phyloP scores from a whole-genome alignment of 805 yeast species.

The Candida maesae region DNA sequence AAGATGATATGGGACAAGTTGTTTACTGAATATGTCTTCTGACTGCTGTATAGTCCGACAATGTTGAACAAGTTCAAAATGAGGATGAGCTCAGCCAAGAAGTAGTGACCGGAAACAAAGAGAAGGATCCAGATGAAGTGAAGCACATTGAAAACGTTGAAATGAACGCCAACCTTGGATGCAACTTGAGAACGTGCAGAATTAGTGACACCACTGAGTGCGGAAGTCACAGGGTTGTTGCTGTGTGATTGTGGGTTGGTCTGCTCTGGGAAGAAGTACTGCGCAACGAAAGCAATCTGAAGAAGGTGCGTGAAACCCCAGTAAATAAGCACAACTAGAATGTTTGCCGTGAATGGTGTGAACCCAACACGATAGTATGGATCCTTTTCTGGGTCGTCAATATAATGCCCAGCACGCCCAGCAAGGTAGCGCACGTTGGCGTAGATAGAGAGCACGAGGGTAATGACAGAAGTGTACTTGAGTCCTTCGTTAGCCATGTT shows the following conservation, averaged over 20 bases:
- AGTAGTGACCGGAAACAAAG: slow-evolving; percentile 56
- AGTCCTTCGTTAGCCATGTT: slow-evolving; percentile 23
- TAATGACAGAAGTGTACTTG: slow-evolving; percentile 44
- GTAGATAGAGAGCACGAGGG: slow-evolving; percentile 53
- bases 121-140: slow-evolving; percentile 61
- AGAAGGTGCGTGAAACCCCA: slow-evolving; percentile 53
- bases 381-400: slow-evolving; percentile 36
- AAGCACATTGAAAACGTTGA: slow-evolving; percentile 55
- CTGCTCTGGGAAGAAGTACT: slow-evolving; percentile 36
- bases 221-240: slow-evolving; percentile 31
- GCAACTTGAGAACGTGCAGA: slow-evolving; percentile 22
- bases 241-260: slow-evolving; percentile 29
- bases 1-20: slow-evolving; percentile 50
- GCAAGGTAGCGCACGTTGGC: slow-evolving; percentile 54
- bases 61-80: slow-evolving; percentile 59
- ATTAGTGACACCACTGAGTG: slow-evolving; percentile 20
- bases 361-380: slow-evolving; percentile 47
- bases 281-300: slow-evolving; percentile 50
- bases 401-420: slow-evolving; percentile 45
- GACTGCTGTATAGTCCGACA: slow-evolving; percentile 44
- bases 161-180: slow-evolving; percentile 52
- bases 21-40: slow-evolving; percentile 54
- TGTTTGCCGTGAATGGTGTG: slow-evolving; percentile 69
- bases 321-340: slow-evolving; percentile 45
- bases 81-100: slow-evolving; percentile 55